A percentile compares a stretch with the other conserved stretches of the same genome.
Conservation (phyloP, 805 yeast species). For the Wickerhamiella spandovensis region DNA sequence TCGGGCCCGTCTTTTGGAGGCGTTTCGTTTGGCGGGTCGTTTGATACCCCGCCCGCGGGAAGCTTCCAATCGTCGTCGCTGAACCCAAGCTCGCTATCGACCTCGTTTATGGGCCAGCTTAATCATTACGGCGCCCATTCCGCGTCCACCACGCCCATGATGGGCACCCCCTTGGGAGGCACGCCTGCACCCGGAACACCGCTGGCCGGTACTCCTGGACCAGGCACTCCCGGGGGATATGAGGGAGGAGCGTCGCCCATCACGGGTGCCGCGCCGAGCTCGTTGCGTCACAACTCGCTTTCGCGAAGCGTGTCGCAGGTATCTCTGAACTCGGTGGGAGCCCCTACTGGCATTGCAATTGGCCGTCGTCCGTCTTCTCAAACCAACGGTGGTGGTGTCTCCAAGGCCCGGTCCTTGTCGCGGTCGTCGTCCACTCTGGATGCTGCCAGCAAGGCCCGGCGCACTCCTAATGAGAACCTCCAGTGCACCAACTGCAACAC, state of each 20-base stretch:
- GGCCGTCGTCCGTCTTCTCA: neutral
- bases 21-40: neutral
- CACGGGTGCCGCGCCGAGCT: neutral
- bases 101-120: neutral
- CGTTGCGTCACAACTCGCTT: neutral
- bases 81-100: neutral
- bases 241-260: neutral
- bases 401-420: neutral
- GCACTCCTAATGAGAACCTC: constrained; percentile 3
- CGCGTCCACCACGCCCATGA: neutral
- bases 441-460: neutral
- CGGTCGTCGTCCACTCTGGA: constrained; percentile 1
- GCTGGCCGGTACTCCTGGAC: neutral
- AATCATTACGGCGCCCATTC: neutral
- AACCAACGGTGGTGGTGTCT: neutral
- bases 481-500: constrained; percentile 85
- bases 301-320: neutral
- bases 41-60: neutral
- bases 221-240: neutral
- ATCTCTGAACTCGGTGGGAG: neutral
- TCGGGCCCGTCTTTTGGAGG: neutral
- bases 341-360: neutral
- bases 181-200: neutral
- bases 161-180: neutral
- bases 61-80: neutral